Evolutionary conservation across 805 yeast genomes (phyloP).

Genomic region (Saccharomyces jurei): DNA sequence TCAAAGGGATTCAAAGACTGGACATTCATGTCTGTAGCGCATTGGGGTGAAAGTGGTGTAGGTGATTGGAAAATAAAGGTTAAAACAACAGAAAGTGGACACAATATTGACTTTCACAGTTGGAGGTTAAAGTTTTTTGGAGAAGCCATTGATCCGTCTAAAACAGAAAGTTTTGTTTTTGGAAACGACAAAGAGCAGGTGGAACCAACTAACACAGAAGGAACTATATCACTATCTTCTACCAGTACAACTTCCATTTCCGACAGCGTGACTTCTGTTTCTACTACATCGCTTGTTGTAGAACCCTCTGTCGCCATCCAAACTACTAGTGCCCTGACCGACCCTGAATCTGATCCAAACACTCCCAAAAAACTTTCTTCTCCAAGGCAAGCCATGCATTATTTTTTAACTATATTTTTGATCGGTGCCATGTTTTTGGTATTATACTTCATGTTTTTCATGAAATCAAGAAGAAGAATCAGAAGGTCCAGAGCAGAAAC

Average conservation of each 20-base stretch:
- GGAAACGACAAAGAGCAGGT: slow-evolving; percentile 27
- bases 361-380: slow-evolving; percentile 31
- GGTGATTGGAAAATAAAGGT: slow-evolving; percentile 83
- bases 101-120: slow-evolving; percentile 39
- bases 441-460: slow-evolving; percentile 39
- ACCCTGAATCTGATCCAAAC: slow-evolving; percentile 14
- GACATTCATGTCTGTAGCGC: slow-evolving; percentile 97
- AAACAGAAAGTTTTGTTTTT: slow-evolving; percentile 50
- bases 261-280: slow-evolving; percentile 2
- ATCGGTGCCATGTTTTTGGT: slow-evolving; percentile 46
- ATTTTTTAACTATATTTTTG: slow-evolving; percentile 50
- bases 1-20: slow-evolving; percentile 61
- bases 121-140: slow-evolving; percentile 86
- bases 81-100: slow-evolving; percentile 33
- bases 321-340: slow-evolving; percentile 3
- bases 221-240: slow-evolving; percentile 1
- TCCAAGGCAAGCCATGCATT: slow-evolving; percentile 47
- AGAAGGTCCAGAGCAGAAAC: slow-evolving; percentile 60
- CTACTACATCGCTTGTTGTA: slow-evolving; percentile 1
- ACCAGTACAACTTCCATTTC: not conserved
- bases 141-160: slow-evolving; percentile 54
- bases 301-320: not conserved
- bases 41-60: slow-evolving; percentile 90
- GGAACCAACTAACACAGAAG: not conserved
- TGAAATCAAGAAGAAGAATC: slow-evolving; percentile 35